A percentile compares a stretch with the other conserved stretches of the same genome.
Conservation (phyloP, 2,329 filamentous ascomycete genomes). For the Sclerotinia spermophila region DNA sequence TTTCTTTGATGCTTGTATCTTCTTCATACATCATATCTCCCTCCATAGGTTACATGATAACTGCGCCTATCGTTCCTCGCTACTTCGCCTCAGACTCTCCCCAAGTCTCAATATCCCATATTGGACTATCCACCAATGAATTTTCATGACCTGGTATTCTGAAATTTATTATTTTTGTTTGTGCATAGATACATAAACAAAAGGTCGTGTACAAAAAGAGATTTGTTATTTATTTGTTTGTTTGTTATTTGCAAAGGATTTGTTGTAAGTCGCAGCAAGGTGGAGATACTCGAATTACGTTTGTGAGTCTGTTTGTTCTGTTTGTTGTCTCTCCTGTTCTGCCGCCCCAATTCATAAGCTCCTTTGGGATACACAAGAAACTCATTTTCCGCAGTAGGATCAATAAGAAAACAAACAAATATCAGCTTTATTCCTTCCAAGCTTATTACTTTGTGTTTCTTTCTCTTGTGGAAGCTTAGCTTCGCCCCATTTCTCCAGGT, state of each 20-base stretch:
- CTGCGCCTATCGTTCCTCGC: slow-evolving; percentile 2
- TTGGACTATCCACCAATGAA: background rate
- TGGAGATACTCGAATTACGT: slow-evolving; percentile 11
- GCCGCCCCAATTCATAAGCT: background rate
- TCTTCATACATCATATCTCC: background rate
- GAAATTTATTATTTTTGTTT: background rate
- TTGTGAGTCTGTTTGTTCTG: slow-evolving; percentile 15
- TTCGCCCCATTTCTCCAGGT: slow-evolving; percentile 22
- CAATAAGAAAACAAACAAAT: slow-evolving; percentile 16
- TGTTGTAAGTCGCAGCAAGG: slow-evolving; percentile 7
- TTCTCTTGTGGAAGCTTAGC: slow-evolving; percentile 20
- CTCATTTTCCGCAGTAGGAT: slow-evolving; percentile 13
- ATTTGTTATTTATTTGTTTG: background rate
- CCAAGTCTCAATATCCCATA: background rate
- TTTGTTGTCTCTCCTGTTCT: slow-evolving; percentile 8
- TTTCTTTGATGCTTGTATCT: background rate
- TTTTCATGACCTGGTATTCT: background rate
- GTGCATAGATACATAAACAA: slow-evolving; percentile 10
- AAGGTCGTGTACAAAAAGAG: background rate
- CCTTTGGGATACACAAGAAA: slow-evolving; percentile 12
- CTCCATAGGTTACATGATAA: background rate
- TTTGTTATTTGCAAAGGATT: background rate
- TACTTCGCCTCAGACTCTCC: slow-evolving; percentile 3
- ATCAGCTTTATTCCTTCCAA: slow-evolving; percentile 8
- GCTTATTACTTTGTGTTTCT: background rate